Conservation (phyloP, 1,284 basidiomycete species). For the Ganoderma lingzhi region DNA sequence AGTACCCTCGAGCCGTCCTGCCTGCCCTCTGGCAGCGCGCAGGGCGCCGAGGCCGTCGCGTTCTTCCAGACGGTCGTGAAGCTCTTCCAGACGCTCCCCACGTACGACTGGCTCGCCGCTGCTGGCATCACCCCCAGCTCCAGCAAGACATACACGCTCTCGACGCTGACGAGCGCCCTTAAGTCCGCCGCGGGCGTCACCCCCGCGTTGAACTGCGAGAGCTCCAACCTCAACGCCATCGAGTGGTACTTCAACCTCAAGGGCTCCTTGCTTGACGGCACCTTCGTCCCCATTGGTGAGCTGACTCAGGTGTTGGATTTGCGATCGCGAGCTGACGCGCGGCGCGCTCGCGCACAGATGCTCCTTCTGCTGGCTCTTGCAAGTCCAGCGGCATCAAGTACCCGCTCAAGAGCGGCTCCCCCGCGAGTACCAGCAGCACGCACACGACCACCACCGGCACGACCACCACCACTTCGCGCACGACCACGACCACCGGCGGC, state of each 20-base stretch:
- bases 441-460: background rate
- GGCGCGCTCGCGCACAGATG: constrained; percentile 46
- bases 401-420: constrained; percentile 58
- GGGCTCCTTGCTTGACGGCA: constrained; percentile 73
- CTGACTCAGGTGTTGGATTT: background rate
- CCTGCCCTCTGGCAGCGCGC: constrained; percentile 61
- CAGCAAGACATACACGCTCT: constrained; percentile 64
- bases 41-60: constrained; percentile 74
- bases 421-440: constrained; percentile 20
- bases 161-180: constrained; percentile 64
- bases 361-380: constrained; percentile 61
- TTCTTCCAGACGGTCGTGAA: constrained; percentile 74
- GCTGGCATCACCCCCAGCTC: constrained; percentile 76
- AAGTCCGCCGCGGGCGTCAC: constrained; percentile 60
- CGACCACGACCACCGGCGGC: constrained; percentile 14
- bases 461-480: background rate
- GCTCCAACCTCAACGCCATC: constrained; percentile 57
- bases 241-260: constrained; percentile 75
- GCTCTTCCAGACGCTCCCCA: constrained; percentile 76
- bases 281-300: constrained; percentile 65
- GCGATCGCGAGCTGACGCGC: background rate
- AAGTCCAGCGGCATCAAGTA: constrained; percentile 68
- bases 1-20: constrained; percentile 71
- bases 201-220: constrained; percentile 65
- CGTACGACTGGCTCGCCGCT: constrained; percentile 74